These are phyloP conservation scores for Suillus placidus DNA, from an alignment of 768 basidiomycete species.

Conservation along the genomic window DNA sequence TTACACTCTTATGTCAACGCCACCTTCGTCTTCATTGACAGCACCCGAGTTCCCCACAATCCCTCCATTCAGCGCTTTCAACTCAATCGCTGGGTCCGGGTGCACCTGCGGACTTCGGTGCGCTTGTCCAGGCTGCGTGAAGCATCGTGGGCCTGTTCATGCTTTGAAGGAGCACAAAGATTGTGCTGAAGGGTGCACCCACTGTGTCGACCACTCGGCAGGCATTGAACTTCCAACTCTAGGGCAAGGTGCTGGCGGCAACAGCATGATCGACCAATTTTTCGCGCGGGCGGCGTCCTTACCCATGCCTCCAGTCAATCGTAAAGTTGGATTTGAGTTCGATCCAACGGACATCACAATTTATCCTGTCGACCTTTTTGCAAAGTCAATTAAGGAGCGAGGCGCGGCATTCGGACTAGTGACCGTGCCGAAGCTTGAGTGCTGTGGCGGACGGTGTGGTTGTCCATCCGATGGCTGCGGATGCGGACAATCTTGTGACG, in stretches of 20 bases:
- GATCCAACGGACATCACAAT: slow-evolving; percentile 57
- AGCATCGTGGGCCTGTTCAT: slow-evolving; percentile 62
- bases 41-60: slow-evolving; percentile 56
- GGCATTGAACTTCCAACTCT: slow-evolving; percentile 47
- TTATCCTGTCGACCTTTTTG: slow-evolving; percentile 43
- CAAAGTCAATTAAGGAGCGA: slow-evolving; percentile 39
- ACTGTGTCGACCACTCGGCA: slow-evolving; percentile 59
- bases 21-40: slow-evolving; percentile 22
- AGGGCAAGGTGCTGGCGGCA: slow-evolving; percentile 14
- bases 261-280: slow-evolving; percentile 59
- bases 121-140: slow-evolving; percentile 71
- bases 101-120: slow-evolving; percentile 74
- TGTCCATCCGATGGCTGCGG: slow-evolving; percentile 56
- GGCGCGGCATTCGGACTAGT: slow-evolving; percentile 51
- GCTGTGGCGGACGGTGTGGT: slow-evolving; percentile 63
- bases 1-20: slow-evolving; percentile 51
- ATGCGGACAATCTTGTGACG: slow-evolving; percentile 61
- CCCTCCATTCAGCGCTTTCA: slow-evolving; percentile 60
- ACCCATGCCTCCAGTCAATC: slow-evolving; percentile 55
- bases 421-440: slow-evolving; percentile 65
- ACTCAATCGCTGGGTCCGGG: slow-evolving; percentile 64
- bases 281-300: slow-evolving; percentile 69
- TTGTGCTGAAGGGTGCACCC: slow-evolving; percentile 56
- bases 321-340: slow-evolving; percentile 41
- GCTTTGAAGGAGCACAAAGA: slow-evolving; percentile 36